These are phyloP conservation scores for Aspergillus hortae DNA, from an alignment of 2,329 filamentous ascomycete genomes.

Conservation along the genomic window DNA sequence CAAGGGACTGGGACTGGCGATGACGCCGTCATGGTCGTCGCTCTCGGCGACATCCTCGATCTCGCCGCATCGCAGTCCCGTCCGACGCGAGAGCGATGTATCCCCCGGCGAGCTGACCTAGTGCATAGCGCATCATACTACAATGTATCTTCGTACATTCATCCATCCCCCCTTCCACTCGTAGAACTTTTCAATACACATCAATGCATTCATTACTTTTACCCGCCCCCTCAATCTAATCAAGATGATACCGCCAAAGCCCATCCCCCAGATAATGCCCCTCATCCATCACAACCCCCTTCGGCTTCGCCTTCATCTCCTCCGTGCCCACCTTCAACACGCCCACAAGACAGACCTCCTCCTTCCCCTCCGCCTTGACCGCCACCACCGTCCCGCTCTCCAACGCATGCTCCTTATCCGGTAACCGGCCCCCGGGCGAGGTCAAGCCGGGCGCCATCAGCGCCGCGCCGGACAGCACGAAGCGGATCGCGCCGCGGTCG, in stretches of 20 bases:
- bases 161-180: background rate
- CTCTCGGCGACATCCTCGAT: constrained; percentile 27
- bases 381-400: constrained; percentile 80
- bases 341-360: constrained; percentile 84
- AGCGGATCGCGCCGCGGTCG: constrained; percentile 92
- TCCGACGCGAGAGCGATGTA: constrained; percentile 6
- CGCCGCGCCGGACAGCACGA: constrained; percentile 87
- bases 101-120: background rate
- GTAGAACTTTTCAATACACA: background rate
- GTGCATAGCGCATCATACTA: background rate
- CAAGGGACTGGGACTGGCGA: constrained; percentile 34
- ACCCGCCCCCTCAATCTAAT: constrained; percentile 39
- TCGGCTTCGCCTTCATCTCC: constrained; percentile 91
- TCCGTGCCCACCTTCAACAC: constrained; percentile 77
- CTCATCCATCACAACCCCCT: constrained; percentile 89
- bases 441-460: constrained; percentile 96
- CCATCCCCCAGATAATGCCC: constrained; percentile 94
- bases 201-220: constrained; percentile 2
- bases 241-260: constrained; percentile 71
- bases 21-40: constrained; percentile 31
- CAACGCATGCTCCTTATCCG: constrained; percentile 61
- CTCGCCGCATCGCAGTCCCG: constrained; percentile 15
- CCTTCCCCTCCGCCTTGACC: constrained; percentile 88
- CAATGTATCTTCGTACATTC: constrained; percentile 7
- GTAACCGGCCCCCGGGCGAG: constrained; percentile 74